A percentile compares a stretch with the other conserved stretches of the same genome.
Evolutionary conservation across 352 stramenopile genomes (phyloP).

Genomic region (Phytophthora brassicae): DNA sequence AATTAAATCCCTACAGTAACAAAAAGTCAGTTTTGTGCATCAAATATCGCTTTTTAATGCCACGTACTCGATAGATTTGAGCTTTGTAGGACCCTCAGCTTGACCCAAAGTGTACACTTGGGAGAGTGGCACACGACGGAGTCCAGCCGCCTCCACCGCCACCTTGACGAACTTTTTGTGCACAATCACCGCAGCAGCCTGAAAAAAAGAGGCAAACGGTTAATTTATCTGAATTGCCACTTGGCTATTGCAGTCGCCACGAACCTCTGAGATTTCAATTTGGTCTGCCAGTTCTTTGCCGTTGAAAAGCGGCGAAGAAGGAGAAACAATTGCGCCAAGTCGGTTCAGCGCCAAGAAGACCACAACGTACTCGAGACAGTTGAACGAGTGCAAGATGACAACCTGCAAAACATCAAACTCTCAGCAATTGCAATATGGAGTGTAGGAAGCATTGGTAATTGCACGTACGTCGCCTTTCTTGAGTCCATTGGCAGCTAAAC

Average conservation of each 20-base stretch:
- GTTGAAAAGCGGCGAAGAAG: conserved; percentile 47
- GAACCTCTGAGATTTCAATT: conserved; percentile 36
- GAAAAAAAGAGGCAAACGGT: not conserved
- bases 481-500: conserved; percentile 43
- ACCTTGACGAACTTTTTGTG: conserved; percentile 41
- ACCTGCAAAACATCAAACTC: conserved; percentile 13
- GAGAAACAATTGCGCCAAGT: conserved; percentile 45
- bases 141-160: conserved; percentile 31
- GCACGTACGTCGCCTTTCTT: conserved; percentile 49
- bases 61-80: conserved; percentile 29
- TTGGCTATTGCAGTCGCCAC: not conserved
- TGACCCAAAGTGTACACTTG: conserved; percentile 34
- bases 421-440: not conserved
- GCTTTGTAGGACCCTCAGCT: conserved; percentile 2
- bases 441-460: not conserved
- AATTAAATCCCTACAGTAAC: conserved; percentile 37
- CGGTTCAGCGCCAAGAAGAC: conserved; percentile 51
- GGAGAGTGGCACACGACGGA: conserved; percentile 14
- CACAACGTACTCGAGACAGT: conserved; percentile 64
- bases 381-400: conserved; percentile 56
- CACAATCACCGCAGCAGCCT: conserved; percentile 33
- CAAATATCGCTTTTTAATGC: not conserved
- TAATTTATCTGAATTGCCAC: not conserved
- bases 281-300: conserved; percentile 39
- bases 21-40: not conserved